These are phyloP conservation scores for Pythium oligandrum DNA, from an alignment of 352 stramenopile species.

Conservation along the genomic window DNA sequence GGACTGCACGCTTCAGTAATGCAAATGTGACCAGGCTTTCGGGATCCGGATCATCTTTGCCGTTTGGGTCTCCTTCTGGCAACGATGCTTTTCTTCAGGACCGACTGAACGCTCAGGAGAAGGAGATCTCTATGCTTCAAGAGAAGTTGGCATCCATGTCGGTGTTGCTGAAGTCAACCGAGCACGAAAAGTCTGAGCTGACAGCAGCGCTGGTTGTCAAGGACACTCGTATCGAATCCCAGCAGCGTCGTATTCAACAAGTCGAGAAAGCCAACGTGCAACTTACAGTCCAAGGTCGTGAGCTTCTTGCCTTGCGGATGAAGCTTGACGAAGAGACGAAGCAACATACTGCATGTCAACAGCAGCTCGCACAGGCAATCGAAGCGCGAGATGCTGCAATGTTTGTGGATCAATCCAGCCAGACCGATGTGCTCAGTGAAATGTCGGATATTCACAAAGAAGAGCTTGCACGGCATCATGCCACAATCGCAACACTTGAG, in stretches of 20 bases:
- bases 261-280: slow-evolving; percentile 56
- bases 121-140: slow-evolving; percentile 65
- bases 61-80: background rate
- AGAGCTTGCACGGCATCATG: slow-evolving; percentile 21
- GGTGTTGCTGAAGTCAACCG: slow-evolving; percentile 51
- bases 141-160: slow-evolving; percentile 66
- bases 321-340: slow-evolving; percentile 54
- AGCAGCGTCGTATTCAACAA: slow-evolving; percentile 57
- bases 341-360: slow-evolving; percentile 26
- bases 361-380: slow-evolving; percentile 34
- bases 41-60: background rate
- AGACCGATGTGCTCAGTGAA: slow-evolving; percentile 38
- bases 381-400: slow-evolving; percentile 16
- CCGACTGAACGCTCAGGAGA: slow-evolving; percentile 55
- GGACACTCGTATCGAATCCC: slow-evolving; percentile 65
- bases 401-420: slow-evolving; percentile 26
- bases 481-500: slow-evolving; percentile 8
- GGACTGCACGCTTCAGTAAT: no score
- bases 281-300: slow-evolving; percentile 35
- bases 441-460: slow-evolving; percentile 22
- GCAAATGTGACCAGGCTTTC: no score
- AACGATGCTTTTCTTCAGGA: slow-evolving; percentile 43
- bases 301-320: slow-evolving; percentile 35
- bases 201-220: slow-evolving; percentile 61
- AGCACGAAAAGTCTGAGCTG: slow-evolving; percentile 62